A percentile compares a stretch with the other conserved stretches of the same genome.
phyloP scores from a whole-genome alignment of 768 basidiomycete species.

The Tylopilus cervinicoccineus region DNA sequence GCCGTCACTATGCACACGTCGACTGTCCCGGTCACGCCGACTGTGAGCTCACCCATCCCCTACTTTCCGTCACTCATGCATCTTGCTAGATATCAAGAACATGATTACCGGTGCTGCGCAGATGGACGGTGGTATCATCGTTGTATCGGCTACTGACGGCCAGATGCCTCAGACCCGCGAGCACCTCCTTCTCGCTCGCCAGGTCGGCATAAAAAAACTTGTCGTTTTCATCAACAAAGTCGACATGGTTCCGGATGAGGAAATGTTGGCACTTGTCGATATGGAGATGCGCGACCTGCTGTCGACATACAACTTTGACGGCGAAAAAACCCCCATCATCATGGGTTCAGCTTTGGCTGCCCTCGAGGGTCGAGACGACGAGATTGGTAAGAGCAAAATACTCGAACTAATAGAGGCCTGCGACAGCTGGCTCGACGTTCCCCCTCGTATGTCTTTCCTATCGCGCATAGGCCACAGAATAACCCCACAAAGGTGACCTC shows the following conservation, averaged over 20 bases:
- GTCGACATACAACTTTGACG: slow-evolving; percentile 89
- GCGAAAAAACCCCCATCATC: slow-evolving; percentile 95
- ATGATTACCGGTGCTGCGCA: slow-evolving; percentile 99
- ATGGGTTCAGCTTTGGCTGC: slow-evolving; percentile 97
- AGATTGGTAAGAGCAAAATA: slow-evolving; percentile 79
- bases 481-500: slow-evolving; percentile 64
- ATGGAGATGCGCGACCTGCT: slow-evolving; percentile 99
- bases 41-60: slow-evolving; percentile 49
- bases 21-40: slow-evolving; percentile 97
- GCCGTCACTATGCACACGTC: slow-evolving; percentile 94
- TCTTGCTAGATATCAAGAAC: slow-evolving; percentile 79
- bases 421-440: slow-evolving; percentile 93
- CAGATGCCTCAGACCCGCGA: slow-evolving; percentile 99
- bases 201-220: slow-evolving; percentile 95
- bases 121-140: slow-evolving; percentile 94
- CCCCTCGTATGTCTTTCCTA: slow-evolving; percentile 58
- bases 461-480: background rate
- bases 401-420: slow-evolving; percentile 79
- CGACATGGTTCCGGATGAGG: slow-evolving; percentile 91
- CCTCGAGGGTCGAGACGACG: slow-evolving; percentile 78
- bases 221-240: slow-evolving; percentile 99
- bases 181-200: slow-evolving; percentile 94
- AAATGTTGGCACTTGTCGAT: slow-evolving; percentile 99
- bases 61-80: slow-evolving; percentile 2
- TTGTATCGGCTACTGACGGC: slow-evolving; percentile 97